Base-by-base conservation (phyloP, 805 yeast genomes). In the Metahyphopichia silvanorum region DNA sequence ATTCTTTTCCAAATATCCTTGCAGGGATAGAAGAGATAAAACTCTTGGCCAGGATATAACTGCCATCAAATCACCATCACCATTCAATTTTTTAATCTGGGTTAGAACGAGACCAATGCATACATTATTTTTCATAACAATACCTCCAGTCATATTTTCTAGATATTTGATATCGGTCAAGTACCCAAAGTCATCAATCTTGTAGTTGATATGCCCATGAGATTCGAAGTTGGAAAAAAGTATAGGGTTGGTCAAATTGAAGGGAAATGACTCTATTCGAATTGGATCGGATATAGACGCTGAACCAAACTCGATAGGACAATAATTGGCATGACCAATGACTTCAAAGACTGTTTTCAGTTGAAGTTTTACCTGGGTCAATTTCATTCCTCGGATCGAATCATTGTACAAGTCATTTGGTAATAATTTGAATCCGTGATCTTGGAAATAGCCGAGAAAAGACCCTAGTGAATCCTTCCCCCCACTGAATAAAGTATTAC, bases 141-240 rank as follows among this genome's bases (percentile, higher is more conserved):
- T 37, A 0, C 66, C 73, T 6, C 77, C 77, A 8, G 53, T 43
- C 69, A 66, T 67, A 38, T 70, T 71, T 32, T 71, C 76, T 38
- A 71, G 33, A 41, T 60, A 71, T 44, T 57, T 63, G 10, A 56
- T 43, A 42, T 71, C 77, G 12, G 64, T 44, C 5, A 70, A 41
- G 39, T 50, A 57, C 9, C 57, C 59, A 12, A 39, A 27, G 4
- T 23, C 14, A 15, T 25, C 23, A 27, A 53, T 38, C 13, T 37
- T 37, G 32, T 54, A 54, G 29, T 55, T 60, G 8, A 65, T 32
- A 3, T 39, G 28, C 3, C 64, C 63, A 3, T 36, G 27, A 8
- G 55, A 45, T 2, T 26, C 23, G 33, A 57, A 58, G 17, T 46
- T 43, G 8, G 53, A 34, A 34, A 60, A 59, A 8, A 59, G 39